Base-by-base conservation (phyloP, 2,329 filamentous ascomycete species). In the Phialemoniopsis sp. region DNA sequence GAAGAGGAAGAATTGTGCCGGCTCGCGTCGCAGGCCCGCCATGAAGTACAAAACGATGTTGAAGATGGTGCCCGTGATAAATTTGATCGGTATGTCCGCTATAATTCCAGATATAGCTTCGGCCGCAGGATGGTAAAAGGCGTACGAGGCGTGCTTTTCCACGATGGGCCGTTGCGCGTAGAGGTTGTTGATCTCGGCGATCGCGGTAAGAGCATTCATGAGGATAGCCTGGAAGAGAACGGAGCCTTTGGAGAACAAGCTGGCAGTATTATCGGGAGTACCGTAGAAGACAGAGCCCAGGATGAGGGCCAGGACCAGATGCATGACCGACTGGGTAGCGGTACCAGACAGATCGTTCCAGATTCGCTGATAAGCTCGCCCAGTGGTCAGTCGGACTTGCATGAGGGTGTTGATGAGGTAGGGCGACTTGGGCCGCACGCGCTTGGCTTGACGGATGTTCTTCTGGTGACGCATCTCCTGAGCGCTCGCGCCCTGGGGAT, bases 261-360 rank as follows among this genome's bases (percentile, higher is more conserved):
- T 83, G 2, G 59, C 58, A 0, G 84, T 87, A 34, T 73, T 68
- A 1, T 64, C 47, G 1, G 73, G 62, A 21, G 87, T 63, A 44
- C 86, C 78, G 51, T 89, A 87, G 63, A 93, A 93, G 15, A 93
- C 69, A 3, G 83, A 87, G 2, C 86, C 84, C 39, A 90, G 82
- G 45, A 94, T 87, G 9, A 94, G 70, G 5, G 60, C 68, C 56
- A 87, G 87, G 41, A 82, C 75, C 41, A 91, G 62, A 51, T 89
- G 86, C 55, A 89, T 88, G 60, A 88, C 85, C 43, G 85, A 73
- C 49, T 91, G 91, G 31, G 86, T 91, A 58, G 21, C 21, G 10
- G 21, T 26, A 10, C 21, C 21, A 26, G 21, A 82, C 12, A 67
- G 66, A 49, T 80, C 67, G 50, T 70, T 68, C 67, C 64, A 70